Evolutionary conservation across 495 filamentous ascomycete genomes (phyloP).

Genomic region (Annulohypoxylon moriforme): DNA sequence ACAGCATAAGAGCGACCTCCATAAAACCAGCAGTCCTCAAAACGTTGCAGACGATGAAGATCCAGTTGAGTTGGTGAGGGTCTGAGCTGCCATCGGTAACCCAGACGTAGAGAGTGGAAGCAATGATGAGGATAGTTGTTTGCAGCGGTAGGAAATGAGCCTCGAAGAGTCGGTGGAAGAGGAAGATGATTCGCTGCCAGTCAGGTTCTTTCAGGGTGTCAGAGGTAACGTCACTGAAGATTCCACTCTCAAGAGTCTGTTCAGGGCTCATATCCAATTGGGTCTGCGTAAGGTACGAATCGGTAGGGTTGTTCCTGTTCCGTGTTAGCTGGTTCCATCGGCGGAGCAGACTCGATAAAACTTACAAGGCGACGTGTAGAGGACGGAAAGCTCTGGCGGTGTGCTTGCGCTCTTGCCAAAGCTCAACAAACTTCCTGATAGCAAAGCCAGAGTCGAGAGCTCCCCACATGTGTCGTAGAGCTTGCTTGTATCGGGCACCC

Average conservation of each 20-base stretch:
- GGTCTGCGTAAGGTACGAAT: constrained; percentile 58
- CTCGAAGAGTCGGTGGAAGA: constrained; percentile 73
- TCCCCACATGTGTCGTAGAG: constrained; percentile 78
- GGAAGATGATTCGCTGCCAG: constrained; percentile 57
- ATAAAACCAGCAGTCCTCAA: constrained; percentile 68
- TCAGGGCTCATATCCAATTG: constrained; percentile 56
- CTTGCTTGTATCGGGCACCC: constrained; percentile 72
- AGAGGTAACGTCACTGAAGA: constrained; percentile 61
- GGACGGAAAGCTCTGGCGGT: constrained; percentile 62
- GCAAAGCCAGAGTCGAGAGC: constrained; percentile 73
- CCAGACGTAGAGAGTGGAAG: constrained; percentile 66
- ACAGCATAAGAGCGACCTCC: constrained; percentile 68
- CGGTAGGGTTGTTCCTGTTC: constrained; percentile 54
- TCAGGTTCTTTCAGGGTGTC: constrained; percentile 58
- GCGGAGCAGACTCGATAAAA: neutral
- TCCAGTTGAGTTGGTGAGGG: constrained; percentile 62
- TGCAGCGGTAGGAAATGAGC: constrained; percentile 76
- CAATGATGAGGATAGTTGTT: constrained; percentile 68
- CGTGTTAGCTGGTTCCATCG: constrained; percentile 7
- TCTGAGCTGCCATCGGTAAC: constrained; percentile 59
- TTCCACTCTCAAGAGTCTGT: constrained; percentile 54
- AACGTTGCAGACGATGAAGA: constrained; percentile 67
- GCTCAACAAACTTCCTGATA: constrained; percentile 58
- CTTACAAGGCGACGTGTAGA: constrained; percentile 61
- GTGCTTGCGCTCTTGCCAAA: constrained; percentile 63